A percentile compares a stretch with the other conserved stretches of the same genome.
Conservation (phyloP, 495 filamentous ascomycete species). For the Neurospora terricola region DNA sequence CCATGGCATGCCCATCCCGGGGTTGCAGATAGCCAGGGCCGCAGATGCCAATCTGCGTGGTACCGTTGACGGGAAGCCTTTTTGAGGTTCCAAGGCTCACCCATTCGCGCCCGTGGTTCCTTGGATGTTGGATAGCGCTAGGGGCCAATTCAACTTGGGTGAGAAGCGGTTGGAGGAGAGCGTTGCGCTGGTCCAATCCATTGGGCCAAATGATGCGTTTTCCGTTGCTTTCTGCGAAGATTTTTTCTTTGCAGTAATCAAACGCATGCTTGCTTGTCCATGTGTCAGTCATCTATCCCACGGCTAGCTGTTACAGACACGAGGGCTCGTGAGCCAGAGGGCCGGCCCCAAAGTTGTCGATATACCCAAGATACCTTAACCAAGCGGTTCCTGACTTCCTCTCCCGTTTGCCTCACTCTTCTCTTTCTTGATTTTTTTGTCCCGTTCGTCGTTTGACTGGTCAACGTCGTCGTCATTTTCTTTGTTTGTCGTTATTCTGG, state of each 20-base stretch:
- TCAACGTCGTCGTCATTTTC: constrained; percentile 1
- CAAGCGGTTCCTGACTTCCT: neutral
- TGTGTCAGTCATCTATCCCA: neutral
- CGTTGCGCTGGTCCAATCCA: neutral
- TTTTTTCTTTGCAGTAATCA: neutral
- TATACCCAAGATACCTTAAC: neutral
- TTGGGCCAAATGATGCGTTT: neutral
- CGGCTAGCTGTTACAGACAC: neutral
- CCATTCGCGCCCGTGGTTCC: neutral
- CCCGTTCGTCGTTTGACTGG: constrained; percentile 1
- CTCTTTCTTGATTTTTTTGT: constrained; percentile 6
- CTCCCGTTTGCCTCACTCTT: neutral
- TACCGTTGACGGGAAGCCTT: neutral
- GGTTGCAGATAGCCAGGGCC: neutral
- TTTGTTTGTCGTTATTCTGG: constrained; percentile 2
- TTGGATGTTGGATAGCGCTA: neutral
- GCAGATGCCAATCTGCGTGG: neutral
- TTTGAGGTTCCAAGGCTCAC: neutral
- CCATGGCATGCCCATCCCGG: neutral
- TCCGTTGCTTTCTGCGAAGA: neutral
- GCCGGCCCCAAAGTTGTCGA: neutral
- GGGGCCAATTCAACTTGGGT: neutral
- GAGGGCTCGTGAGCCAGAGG: neutral
- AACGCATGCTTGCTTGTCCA: neutral
- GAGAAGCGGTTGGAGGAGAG: neutral